Evolutionary conservation across 306 rosid species (phyloP).

Genomic region (Vigna angularis): DNA sequence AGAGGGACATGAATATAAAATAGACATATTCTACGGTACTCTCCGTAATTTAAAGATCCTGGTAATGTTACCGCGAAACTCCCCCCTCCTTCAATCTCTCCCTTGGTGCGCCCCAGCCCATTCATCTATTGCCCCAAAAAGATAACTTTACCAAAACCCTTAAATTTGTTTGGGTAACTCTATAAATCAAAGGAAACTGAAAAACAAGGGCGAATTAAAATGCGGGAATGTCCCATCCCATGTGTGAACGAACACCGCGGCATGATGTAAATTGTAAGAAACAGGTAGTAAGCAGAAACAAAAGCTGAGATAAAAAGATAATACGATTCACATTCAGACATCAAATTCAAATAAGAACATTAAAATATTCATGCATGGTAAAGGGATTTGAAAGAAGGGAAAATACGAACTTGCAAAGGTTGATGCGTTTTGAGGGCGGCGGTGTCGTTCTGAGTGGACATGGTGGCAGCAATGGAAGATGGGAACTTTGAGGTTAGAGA

Average conservation of each 20-base stretch:
- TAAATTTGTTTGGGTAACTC: background rate
- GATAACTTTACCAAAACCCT: background rate
- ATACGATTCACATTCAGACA: background rate
- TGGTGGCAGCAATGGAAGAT: conserved; percentile 55
- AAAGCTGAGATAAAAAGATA: background rate
- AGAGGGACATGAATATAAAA: background rate
- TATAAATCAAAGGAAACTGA: background rate
- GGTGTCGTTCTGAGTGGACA: conserved; percentile 61
- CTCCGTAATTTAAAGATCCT: too few relatives aligned
- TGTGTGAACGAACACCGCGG: background rate
- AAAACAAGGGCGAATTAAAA: background rate
- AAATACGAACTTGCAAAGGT: conserved; percentile 67
- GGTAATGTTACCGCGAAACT: too few relatives aligned
- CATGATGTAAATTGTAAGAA: conserved; percentile 6
- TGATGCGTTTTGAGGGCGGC: conserved; percentile 44
- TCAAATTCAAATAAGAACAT: background rate
- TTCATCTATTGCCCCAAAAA: too few relatives aligned
- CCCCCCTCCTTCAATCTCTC: too few relatives aligned
- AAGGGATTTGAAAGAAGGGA: conserved; percentile 3
- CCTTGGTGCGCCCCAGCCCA: too few relatives aligned
- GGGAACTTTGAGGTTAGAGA: conserved; percentile 30
- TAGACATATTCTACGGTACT: background rate
- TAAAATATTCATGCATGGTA: background rate
- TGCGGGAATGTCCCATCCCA: background rate
- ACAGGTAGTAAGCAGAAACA: background rate